Percentiles rank a stretch among this genome's conserved stretches.
Conservation (phyloP, 208 protist genomes). For the Leishmania amazonensis region DNA sequence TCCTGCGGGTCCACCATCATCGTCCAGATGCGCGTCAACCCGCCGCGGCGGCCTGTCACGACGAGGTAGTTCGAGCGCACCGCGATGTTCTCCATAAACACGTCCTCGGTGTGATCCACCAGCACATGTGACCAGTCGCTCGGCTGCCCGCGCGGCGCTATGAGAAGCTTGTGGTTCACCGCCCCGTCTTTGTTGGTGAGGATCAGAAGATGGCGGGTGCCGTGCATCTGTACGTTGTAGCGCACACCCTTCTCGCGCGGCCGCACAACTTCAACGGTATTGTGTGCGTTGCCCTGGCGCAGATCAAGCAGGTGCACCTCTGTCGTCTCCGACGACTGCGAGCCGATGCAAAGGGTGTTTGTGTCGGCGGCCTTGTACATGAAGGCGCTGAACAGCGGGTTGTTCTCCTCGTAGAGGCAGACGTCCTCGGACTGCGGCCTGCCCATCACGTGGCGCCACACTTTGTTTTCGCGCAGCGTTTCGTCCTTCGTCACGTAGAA, state of each 20-base stretch:
- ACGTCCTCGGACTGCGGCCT: slow-evolving; percentile 72
- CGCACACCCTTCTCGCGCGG: slow-evolving; percentile 77
- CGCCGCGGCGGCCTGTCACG: slow-evolving; percentile 61
- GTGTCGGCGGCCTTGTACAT: slow-evolving; percentile 65
- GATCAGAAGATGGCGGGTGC: slow-evolving; percentile 68
- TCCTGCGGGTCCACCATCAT: slow-evolving; percentile 40
- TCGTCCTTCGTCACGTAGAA: slow-evolving; percentile 89
- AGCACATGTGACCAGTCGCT: slow-evolving; percentile 55
- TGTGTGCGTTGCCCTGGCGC: slow-evolving; percentile 58
- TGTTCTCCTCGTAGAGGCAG: slow-evolving; percentile 77
- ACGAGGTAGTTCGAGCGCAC: slow-evolving; percentile 72
- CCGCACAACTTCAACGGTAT: slow-evolving; percentile 64
- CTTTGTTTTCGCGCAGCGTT: slow-evolving; percentile 74
- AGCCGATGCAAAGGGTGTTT: slow-evolving; percentile 65
- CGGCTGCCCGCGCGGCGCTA: slow-evolving; percentile 45
- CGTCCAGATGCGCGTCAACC: slow-evolving; percentile 83
- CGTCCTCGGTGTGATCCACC: slow-evolving; percentile 48
- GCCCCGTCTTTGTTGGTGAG: slow-evolving; percentile 80
- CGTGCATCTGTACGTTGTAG: slow-evolving; percentile 81
- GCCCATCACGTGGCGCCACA: slow-evolving; percentile 87
- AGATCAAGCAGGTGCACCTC: slow-evolving; percentile 82
- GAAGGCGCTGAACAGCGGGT: slow-evolving; percentile 71
- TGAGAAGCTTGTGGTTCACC: slow-evolving; percentile 80
- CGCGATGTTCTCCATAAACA: slow-evolving; percentile 54
- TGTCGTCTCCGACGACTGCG: slow-evolving; percentile 75